Conservation (phyloP, 495 filamentous ascomycete species). For the Tricharina praecox region DNA sequence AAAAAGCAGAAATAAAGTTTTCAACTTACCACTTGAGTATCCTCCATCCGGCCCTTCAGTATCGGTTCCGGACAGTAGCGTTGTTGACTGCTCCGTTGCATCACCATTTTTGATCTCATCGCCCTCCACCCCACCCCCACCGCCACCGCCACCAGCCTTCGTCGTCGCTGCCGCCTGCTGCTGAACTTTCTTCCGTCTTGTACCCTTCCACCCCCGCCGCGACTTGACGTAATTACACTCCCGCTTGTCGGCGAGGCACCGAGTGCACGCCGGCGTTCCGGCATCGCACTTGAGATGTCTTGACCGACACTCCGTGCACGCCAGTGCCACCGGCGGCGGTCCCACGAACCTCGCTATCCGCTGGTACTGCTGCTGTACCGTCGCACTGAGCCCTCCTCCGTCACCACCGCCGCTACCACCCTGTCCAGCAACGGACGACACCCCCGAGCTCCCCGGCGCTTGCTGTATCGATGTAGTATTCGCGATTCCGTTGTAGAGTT, state of each 20-base stretch:
- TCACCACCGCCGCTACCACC: conserved; percentile 6
- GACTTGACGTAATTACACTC: conserved; percentile 36
- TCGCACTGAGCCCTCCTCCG: conserved; percentile 4
- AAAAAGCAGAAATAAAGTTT: conserved; percentile 7
- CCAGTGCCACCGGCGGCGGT: conserved; percentile 31
- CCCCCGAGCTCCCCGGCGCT: not conserved
- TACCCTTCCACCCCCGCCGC: conserved; percentile 35
- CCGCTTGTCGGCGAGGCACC: conserved; percentile 31
- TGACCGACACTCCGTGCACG: conserved; percentile 40
- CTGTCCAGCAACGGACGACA: conserved; percentile 7
- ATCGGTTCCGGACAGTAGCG: not conserved
- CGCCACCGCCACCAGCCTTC: conserved; percentile 6
- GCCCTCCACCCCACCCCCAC: conserved; percentile 4
- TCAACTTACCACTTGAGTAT: conserved; percentile 3
- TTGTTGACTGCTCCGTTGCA: conserved; percentile 2
- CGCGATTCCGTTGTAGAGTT: not conserved
- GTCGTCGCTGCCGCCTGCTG: too few species aligned
- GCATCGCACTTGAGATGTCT: conserved; percentile 43
- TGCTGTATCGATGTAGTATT: not conserved
- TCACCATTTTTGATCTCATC: conserved; percentile 6
- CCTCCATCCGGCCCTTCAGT: conserved; percentile 3
- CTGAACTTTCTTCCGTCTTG: conserved; percentile 29
- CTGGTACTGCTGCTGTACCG: conserved; percentile 22
- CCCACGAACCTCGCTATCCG: conserved; percentile 22
- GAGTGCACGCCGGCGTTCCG: conserved; percentile 30